Percentiles rank a stretch among this genome's conserved stretches.
Conservation (phyloP, 495 filamentous ascomycete species). For the Trichocladium antarcticum region DNA sequence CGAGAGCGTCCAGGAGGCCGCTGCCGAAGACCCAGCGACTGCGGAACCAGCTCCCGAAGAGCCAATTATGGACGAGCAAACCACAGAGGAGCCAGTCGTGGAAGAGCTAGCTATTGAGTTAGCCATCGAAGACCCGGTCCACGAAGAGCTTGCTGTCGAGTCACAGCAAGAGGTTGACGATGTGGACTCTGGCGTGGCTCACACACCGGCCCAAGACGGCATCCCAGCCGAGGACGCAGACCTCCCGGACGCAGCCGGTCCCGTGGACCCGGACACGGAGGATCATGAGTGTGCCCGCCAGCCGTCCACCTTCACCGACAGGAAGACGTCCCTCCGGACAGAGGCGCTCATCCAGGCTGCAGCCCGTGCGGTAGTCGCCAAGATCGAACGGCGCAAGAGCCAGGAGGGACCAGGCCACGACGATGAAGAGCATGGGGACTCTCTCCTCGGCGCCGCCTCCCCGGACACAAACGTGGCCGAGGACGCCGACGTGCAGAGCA, state of each 20-base stretch:
- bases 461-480: conserved; percentile 21
- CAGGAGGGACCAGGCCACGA: not conserved
- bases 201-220: too few relatives aligned
- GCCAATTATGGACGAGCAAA: too few relatives aligned
- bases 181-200: too few relatives aligned
- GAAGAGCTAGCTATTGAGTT: not conserved
- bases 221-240: too few relatives aligned
- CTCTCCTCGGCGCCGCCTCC: conserved; percentile 25
- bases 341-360: conserved; percentile 38
- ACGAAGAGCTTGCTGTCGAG: not conserved
- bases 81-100: not conserved
- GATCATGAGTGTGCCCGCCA: not conserved
- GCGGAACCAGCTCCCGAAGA: not conserved
- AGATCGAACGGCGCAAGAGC: conserved; percentile 24
- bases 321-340: conserved; percentile 23
- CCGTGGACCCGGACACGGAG: not conserved
- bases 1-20: too few relatives aligned
- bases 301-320: not conserved
- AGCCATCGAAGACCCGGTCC: not conserved
- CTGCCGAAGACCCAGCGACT: not conserved
- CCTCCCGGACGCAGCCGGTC: too few relatives aligned
- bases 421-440: conserved; percentile 21
- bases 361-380: conserved; percentile 31
- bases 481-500: conserved; percentile 8
- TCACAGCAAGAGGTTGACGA: not conserved